A percentile compares a stretch with the other conserved stretches of the same genome.
phyloP scores from a whole-genome alignment of 257 asterid species.

The Solanum sitiens region DNA sequence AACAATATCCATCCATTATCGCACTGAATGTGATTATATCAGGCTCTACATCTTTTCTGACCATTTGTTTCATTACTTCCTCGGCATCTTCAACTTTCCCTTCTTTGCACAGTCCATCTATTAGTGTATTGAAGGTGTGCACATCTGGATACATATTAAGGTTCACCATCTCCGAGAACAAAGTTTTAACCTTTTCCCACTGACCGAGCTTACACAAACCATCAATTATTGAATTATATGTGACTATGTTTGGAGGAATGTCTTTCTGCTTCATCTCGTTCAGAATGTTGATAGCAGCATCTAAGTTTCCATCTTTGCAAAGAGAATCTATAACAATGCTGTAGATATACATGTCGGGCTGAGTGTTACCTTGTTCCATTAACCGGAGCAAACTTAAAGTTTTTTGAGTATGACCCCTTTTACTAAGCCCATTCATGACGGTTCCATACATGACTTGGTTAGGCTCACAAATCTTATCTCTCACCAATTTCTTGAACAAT shows the following conservation, averaged over 20 bases:
- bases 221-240: not conserved
- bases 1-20: not conserved
- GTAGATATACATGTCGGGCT: not conserved
- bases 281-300: constrained; percentile 3
- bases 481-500: constrained; percentile 12
- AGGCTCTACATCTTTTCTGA: not conserved
- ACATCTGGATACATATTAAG: not conserved
- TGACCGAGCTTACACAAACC: constrained; percentile 10
- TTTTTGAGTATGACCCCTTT: constrained; percentile 1
- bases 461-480: constrained; percentile 15
- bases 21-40: not conserved
- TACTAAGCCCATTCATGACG: constrained; percentile 17
- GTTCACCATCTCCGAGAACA: not conserved
- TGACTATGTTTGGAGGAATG: not conserved
- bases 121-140: not conserved
- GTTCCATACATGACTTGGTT: not conserved
- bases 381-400: not conserved
- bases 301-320: constrained; percentile 13
- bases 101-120: not conserved
- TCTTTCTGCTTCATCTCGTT: constrained; percentile 6
- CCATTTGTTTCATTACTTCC: not conserved
- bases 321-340: constrained; percentile 3
- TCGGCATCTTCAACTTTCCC: not conserved
- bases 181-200: not conserved
- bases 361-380: not conserved